These are phyloP conservation scores for Bipolaris bicolor DNA, from an alignment of 2,329 filamentous ascomycete species.

Conservation along the genomic window DNA sequence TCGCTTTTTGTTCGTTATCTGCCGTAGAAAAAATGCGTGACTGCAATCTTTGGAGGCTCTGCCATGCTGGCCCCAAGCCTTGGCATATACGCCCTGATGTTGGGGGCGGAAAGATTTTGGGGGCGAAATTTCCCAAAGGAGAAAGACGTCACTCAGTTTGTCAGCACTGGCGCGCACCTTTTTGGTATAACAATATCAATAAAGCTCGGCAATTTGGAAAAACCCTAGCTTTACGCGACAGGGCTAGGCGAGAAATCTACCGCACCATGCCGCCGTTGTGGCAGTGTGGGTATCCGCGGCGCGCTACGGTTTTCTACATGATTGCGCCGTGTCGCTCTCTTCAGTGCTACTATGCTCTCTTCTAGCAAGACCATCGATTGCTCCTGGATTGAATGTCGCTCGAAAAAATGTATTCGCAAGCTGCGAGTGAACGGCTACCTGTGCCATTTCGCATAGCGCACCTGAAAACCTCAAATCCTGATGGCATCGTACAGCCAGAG, in stretches of 20 bases:
- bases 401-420: not conserved
- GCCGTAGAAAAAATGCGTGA: not conserved
- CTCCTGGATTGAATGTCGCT: not conserved
- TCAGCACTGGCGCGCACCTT: not conserved
- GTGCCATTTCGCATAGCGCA: conserved; percentile 22
- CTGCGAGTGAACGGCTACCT: not conserved
- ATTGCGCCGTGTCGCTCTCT: not conserved
- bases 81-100: not conserved
- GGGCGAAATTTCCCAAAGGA: conserved; percentile 14
- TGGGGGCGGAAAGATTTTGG: conserved; percentile 12
- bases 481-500: conserved; percentile 1
- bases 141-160: not conserved
- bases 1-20: not conserved
- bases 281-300: not conserved
- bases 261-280: not conserved
- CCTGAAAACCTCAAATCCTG: conserved; percentile 4
- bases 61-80: not conserved
- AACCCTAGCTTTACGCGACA: not conserved
- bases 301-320: not conserved
- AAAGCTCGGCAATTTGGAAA: too few species aligned
- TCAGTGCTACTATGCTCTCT: not conserved
- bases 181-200: not conserved
- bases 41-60: not conserved
- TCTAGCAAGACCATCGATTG: not conserved
- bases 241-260: too few species aligned